Base-by-base conservation (phyloP, 495 filamentous ascomycete genomes). In the Aspergillus haitiensis region DNA sequence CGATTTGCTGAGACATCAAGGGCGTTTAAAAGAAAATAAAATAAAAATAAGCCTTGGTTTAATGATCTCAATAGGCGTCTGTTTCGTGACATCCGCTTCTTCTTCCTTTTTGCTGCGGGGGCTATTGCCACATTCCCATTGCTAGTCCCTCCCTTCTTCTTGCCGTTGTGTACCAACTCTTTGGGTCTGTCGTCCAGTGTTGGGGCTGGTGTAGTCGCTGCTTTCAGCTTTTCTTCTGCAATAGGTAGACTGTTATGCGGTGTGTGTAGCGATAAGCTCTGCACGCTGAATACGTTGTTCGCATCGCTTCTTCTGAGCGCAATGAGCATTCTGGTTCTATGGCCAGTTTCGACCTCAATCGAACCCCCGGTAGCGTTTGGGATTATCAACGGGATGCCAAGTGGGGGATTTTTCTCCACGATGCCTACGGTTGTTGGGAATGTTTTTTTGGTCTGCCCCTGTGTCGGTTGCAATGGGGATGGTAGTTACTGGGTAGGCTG, bases 111-210 rank as follows among this genome's bases (percentile, higher is more conserved):
- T 59, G 50, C 81, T 6, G 76, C 75, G 3, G 81, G 81, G 3
- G 81, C 78, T 3, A 80, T 86, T n/a, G 84, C 75, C 3, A 85
- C 82, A 16, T 87, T 87, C 63, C 79, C 84, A 0, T 75, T 86
- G 8, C 79, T 85, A 52, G 82, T 87, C 2, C 84, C 84, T 0
- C 80, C 83, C 0, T 85, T 84, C 68, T 86, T 84, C 64, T 65
- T 86, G 1, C 84, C 84, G 0, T 66, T 80, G 6, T 81, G 78
- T 54, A 75, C 74, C 32, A 59, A 74, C 27, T 79, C 78, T 0
- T 60, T 82, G 6, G 78, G 78, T 2, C 67, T 84, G 44, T 70
- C 72, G 1, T 75, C 82, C 12, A 72, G 70, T 18, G 75, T 73
- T 0, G 83, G 83, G 1, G 82, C 83, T 2, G 80, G 73, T 42